These are phyloP conservation scores for Fomitopsis betulina DNA, from an alignment of 1,284 basidiomycete species.

Conservation along the genomic window DNA sequence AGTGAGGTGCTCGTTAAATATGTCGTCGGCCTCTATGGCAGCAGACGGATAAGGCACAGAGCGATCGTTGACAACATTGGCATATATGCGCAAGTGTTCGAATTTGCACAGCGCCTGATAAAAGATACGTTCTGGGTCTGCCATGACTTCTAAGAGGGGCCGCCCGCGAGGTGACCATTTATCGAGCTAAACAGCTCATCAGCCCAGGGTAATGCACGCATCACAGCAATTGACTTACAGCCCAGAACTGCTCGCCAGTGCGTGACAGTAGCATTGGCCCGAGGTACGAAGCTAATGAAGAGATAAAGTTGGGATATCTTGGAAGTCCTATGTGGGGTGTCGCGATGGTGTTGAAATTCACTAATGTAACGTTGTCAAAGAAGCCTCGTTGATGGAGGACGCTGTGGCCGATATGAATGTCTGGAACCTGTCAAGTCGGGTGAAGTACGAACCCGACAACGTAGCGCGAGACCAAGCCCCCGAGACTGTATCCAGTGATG, in stretches of 20 bases:
- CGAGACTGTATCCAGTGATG: conserved; percentile 76
- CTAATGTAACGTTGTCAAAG: conserved; percentile 62
- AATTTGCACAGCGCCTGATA: conserved; percentile 73
- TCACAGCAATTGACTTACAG: conserved; percentile 6
- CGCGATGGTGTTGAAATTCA: conserved; percentile 81
- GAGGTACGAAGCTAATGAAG: conserved; percentile 49
- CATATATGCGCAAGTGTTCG: conserved; percentile 73
- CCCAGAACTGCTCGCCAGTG: conserved; percentile 60
- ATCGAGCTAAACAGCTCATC: conserved; percentile 39
- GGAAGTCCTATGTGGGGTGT: conserved; percentile 78
- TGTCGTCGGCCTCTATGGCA: conserved; percentile 66
- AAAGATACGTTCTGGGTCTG: conserved; percentile 83
- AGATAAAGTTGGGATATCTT: conserved; percentile 57
- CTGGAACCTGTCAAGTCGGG: neutral
- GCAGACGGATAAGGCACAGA: conserved; percentile 84
- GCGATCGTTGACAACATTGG: conserved; percentile 75
- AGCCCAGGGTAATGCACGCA: neutral
- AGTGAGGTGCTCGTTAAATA: conserved; percentile 53
- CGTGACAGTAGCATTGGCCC: conserved; percentile 77
- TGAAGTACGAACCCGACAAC: conserved; percentile 53
- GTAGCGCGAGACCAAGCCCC: conserved; percentile 78
- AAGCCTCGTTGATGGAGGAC: conserved; percentile 67
- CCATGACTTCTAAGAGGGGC: conserved; percentile 80
- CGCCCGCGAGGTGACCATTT: conserved; percentile 67
- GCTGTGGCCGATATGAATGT: conserved; percentile 21